Conservation (phyloP, 495 filamentous ascomycete genomes). For the Aspergillus haitiensis region DNA sequence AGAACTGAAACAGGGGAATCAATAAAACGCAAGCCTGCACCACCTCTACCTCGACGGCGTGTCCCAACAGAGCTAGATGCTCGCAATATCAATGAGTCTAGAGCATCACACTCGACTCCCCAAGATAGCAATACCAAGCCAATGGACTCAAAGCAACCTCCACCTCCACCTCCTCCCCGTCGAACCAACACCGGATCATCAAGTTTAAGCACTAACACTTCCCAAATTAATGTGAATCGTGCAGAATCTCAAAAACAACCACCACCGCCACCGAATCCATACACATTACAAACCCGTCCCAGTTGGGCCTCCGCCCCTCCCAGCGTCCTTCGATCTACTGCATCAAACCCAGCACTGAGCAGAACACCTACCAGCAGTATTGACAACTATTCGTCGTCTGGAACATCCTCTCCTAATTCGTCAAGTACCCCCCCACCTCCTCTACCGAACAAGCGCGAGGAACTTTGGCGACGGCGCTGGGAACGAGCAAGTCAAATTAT, state of each 20-base stretch:
- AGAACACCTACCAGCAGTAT: conserved; percentile 22
- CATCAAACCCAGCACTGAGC: conserved; percentile 31
- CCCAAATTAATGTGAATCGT: conserved; percentile 18
- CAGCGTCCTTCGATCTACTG: conserved; percentile 24
- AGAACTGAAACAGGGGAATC: conserved; percentile 18
- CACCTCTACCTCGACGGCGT: conserved; percentile 47
- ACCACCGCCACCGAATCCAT: conserved; percentile 35
- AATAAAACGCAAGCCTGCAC: conserved; percentile 45
- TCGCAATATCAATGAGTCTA: conserved; percentile 11
- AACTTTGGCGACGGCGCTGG: conserved; percentile 80
- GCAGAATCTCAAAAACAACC: conserved; percentile 24
- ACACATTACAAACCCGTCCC: conserved; percentile 32
- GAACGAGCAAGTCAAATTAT: conserved; percentile 70
- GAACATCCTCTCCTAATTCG: conserved; percentile 10
- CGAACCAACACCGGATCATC: conserved; percentile 36
- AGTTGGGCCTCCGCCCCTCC: conserved; percentile 26
- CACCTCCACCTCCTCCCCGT: conserved; percentile 39
- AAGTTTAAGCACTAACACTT: conserved; percentile 9
- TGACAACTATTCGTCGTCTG: conserved; percentile 21
- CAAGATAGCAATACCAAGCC: conserved; percentile 10
- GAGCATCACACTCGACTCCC: conserved; percentile 7
- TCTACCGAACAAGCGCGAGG: conserved; percentile 70
- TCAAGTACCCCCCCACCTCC: conserved; percentile 25
- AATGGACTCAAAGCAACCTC: conserved; percentile 29
- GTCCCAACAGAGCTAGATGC: conserved; percentile 26